Evolutionary conservation across 164 flowering plant genomes (phyloP).

Genomic region (Aristolochia californica): DNA sequence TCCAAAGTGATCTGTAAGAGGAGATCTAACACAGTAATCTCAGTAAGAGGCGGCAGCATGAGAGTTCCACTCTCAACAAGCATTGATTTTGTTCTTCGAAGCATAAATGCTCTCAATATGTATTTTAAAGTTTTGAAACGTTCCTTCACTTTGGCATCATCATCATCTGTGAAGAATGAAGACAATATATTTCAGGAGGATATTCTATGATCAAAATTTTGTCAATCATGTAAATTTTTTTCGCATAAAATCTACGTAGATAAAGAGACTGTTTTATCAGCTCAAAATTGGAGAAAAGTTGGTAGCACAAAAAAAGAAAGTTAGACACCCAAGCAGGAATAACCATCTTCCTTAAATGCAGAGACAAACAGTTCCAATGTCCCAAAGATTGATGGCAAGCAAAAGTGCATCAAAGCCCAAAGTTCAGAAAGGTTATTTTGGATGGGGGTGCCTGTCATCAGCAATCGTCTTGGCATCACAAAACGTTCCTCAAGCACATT

Average conservation of each 20-base stretch:
- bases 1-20: neutral
- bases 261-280: neutral
- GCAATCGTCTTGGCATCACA: conserved; percentile 72
- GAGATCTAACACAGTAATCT: conserved; percentile 69
- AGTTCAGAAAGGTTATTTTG: conserved; percentile 92
- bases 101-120: conserved; percentile 70
- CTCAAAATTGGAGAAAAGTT: neutral
- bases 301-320: neutral
- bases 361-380: conserved; percentile 60
- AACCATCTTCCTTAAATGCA: conserved; percentile 60
- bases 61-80: conserved; percentile 67
- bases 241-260: neutral
- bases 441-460: conserved; percentile 96
- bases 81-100: conserved; percentile 76
- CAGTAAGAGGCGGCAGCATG: conserved; percentile 74
- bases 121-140: conserved; percentile 44
- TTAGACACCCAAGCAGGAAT: conserved; percentile 34
- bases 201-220: neutral
- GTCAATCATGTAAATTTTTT: neutral
- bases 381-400: conserved; percentile 84
- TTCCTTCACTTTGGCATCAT: conserved; percentile 26
- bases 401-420: conserved; percentile 95
- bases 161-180: conserved; percentile 31
- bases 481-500: conserved; percentile 53
- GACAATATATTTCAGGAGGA: conserved; percentile 7